Evolutionary conservation across 371 early-diverging fungal species (phyloP).

Genomic region (Mucor velutinosus): DNA sequence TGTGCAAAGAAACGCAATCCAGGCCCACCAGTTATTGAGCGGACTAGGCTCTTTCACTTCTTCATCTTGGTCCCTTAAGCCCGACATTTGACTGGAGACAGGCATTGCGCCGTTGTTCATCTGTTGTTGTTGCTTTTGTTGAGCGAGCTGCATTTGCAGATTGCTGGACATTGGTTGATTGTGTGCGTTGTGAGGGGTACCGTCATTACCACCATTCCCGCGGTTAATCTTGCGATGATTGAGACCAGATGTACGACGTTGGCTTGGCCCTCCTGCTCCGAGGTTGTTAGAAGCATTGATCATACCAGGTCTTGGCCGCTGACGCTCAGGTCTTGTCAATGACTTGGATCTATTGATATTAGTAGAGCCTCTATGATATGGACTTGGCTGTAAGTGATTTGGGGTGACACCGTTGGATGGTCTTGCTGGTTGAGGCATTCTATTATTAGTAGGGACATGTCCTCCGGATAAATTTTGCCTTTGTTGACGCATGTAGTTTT

Average conservation of each 20-base stretch:
- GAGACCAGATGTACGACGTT: neutral
- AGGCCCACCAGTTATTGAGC: conserved; percentile 50
- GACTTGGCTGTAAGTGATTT: neutral
- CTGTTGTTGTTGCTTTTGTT: conserved; percentile 37
- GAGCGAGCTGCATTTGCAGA: conserved; percentile 32
- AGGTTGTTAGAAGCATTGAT: conserved; percentile 5
- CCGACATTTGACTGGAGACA: conserved; percentile 6
- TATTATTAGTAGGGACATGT: neutral
- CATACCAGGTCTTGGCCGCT: conserved; percentile 36
- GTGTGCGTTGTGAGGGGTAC: neutral
- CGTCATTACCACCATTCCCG: neutral
- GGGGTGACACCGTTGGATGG: neutral
- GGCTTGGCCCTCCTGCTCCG: neutral
- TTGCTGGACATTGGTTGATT: conserved; percentile 40
- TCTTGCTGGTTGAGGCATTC: conserved; percentile 3
- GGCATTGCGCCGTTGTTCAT: conserved; percentile 26
- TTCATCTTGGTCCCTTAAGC: conserved; percentile 17
- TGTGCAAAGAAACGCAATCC: conserved; percentile 53
- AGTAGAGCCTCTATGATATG: conserved; percentile 5
- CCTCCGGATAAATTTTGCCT: conserved; percentile 1
- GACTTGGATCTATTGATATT: conserved; percentile 33
- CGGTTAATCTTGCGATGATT: neutral
- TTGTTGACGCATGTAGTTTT: neutral
- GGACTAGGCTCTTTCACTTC: conserved; percentile 48
- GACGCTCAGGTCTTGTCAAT: conserved; percentile 50